These are phyloP conservation scores for Adansonia digitata DNA, from an alignment of 345 rosid genomes.

Conservation along the genomic window DNA sequence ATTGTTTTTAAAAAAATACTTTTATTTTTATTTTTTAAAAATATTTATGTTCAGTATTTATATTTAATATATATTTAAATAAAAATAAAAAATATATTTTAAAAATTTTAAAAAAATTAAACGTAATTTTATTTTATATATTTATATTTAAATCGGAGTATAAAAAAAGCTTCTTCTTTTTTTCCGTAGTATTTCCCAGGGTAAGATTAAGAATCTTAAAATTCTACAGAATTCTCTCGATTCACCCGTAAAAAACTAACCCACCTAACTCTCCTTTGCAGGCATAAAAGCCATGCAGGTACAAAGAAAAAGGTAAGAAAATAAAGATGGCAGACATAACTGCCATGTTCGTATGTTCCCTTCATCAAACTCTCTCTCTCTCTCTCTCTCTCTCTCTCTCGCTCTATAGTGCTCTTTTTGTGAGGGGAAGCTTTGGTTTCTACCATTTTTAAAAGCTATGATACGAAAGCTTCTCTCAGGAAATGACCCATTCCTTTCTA, in stretches of 20 bases:
- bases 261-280: constrained; percentile 14
- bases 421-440: background rate
- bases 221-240: constrained; percentile 3
- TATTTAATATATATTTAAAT: too few relatives aligned
- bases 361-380: background rate
- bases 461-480: background rate
- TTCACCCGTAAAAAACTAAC: constrained; percentile 8
- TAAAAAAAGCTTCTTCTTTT: too few relatives aligned
- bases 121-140: too few relatives aligned
- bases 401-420: too few relatives aligned
- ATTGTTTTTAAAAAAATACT: background rate
- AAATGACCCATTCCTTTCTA: background rate
- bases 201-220: constrained; percentile 4
- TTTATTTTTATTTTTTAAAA: too few relatives aligned
- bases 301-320: constrained; percentile 11
- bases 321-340: background rate
- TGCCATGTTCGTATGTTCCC: constrained; percentile 13
- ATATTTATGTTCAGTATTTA: too few relatives aligned
- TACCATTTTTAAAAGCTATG: background rate
- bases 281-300: constrained; percentile 11
- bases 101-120: too few relatives aligned
- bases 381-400: too few relatives aligned
- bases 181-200: background rate
- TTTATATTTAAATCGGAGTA: too few relatives aligned
- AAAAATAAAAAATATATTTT: too few relatives aligned